Percentiles rank a stretch among this genome's conserved stretches.
These are phyloP conservation scores for Papiliotrema terrestris DNA, from an alignment of 1,284 basidiomycete genomes.

Conservation along the genomic window DNA sequence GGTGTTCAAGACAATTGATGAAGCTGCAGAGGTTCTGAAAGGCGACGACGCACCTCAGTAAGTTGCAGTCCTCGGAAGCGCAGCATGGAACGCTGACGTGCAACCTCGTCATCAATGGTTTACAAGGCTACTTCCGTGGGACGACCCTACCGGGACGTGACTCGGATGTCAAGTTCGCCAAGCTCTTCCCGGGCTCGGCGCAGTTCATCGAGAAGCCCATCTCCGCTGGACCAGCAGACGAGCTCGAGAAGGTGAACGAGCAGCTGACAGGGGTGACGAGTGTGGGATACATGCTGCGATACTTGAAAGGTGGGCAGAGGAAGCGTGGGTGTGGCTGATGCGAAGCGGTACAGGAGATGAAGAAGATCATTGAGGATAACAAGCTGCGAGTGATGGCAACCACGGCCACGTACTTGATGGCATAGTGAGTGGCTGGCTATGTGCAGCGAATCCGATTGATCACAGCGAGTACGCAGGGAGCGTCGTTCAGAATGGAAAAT, in stretches of 20 bases:
- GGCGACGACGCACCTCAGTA: slow-evolving; percentile 48
- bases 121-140: slow-evolving; percentile 74
- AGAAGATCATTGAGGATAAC: slow-evolving; percentile 50
- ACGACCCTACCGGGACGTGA: slow-evolving; percentile 88
- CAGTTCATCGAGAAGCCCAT: slow-evolving; percentile 81
- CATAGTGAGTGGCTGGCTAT: slow-evolving; percentile 33
- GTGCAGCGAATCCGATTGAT: neutral
- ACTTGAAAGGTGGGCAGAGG: slow-evolving; percentile 54
- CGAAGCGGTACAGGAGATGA: slow-evolving; percentile 53
- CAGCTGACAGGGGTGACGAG: slow-evolving; percentile 65
- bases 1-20: slow-evolving; percentile 76
- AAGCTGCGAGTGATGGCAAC: slow-evolving; percentile 53
- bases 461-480: slow-evolving; percentile 11
- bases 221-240: slow-evolving; percentile 48
- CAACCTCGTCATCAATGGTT: slow-evolving; percentile 14
- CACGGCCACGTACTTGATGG: slow-evolving; percentile 52
- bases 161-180: slow-evolving; percentile 80
- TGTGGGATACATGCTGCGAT: slow-evolving; percentile 46
- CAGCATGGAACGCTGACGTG: neutral
- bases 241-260: slow-evolving; percentile 65
- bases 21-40: slow-evolving; percentile 42
- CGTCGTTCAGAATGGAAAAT: slow-evolving; percentile 1
- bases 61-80: slow-evolving; percentile 49
- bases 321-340: neutral
- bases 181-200: slow-evolving; percentile 79